Evolutionary conservation across 805 yeast genomes (phyloP).

Genomic region (Ogataea chonburiensis): DNA sequence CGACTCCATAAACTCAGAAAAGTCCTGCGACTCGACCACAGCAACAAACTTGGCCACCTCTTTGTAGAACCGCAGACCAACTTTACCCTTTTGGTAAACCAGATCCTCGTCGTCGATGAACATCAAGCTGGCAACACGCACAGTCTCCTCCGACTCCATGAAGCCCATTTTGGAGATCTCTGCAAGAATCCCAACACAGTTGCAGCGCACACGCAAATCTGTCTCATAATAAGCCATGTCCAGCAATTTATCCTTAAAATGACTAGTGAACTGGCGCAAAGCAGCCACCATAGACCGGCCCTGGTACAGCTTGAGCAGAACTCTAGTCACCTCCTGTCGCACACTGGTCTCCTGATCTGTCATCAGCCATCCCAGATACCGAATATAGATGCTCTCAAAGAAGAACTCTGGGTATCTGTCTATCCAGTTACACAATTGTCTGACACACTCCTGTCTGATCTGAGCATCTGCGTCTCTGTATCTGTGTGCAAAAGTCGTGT

Average conservation of each 20-base stretch:
- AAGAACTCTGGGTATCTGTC: slow-evolving; percentile 67
- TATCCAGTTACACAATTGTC: slow-evolving; percentile 68
- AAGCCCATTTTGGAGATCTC: slow-evolving; percentile 62
- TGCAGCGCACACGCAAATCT: slow-evolving; percentile 52
- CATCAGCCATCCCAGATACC: slow-evolving; percentile 81
- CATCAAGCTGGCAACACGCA: slow-evolving; percentile 16
- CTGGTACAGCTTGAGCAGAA: slow-evolving; percentile 48
- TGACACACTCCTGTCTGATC: slow-evolving; percentile 70
- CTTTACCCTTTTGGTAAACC: slow-evolving; percentile 25
- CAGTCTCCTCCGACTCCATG: slow-evolving; percentile 56
- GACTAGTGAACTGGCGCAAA: slow-evolving; percentile 73
- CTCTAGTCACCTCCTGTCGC: slow-evolving; percentile 61
- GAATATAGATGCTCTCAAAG: slow-evolving; percentile 64
- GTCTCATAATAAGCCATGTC: slow-evolving; percentile 59
- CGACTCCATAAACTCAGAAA: slow-evolving; percentile 38
- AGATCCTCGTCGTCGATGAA: slow-evolving; percentile 35
- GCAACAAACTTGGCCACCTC: slow-evolving; percentile 59
- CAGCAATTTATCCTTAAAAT: slow-evolving; percentile 63
- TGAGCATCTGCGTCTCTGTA: slow-evolving; percentile 75
- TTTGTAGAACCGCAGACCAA: slow-evolving; percentile 31
- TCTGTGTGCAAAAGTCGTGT: slow-evolving; percentile 68
- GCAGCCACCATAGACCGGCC: slow-evolving; percentile 52
- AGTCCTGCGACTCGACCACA: slow-evolving; percentile 40
- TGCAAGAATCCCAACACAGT: slow-evolving; percentile 50
- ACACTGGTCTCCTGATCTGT: slow-evolving; percentile 67